Evolutionary conservation across 2,329 filamentous ascomycete species (phyloP).

Genomic region (Sporothrix brunneoviolacea): DNA sequence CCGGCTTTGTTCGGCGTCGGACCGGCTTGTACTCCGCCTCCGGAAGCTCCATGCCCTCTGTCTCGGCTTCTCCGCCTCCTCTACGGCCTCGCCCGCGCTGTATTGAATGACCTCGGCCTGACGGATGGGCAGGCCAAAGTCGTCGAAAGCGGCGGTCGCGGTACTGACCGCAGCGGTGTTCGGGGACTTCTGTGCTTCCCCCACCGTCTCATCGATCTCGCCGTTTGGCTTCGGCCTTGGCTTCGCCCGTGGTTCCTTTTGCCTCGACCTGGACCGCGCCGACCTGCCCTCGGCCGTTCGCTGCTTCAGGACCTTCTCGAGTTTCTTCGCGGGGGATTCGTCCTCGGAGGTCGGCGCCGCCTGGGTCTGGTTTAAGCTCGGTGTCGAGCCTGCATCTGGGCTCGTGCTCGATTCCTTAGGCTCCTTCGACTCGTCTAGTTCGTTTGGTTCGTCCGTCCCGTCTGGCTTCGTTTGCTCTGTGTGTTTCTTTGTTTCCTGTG

Average conservation of each 20-base stretch:
- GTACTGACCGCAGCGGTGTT: constrained; percentile 23
- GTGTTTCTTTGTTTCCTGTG: neutral
- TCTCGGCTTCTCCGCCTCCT: constrained; percentile 9
- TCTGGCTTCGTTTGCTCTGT: neutral
- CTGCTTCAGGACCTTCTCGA: constrained; percentile 10
- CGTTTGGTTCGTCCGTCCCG: neutral
- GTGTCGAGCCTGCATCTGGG: neutral
- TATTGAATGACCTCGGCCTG: constrained; percentile 32
- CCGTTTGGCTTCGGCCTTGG: neutral
- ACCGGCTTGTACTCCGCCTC: constrained; percentile 14
- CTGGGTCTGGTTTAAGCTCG: neutral
- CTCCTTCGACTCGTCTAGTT: neutral
- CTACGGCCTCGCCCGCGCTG: constrained; percentile 12
- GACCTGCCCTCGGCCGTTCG: neutral
- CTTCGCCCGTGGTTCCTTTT: neutral
- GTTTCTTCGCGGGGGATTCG: constrained; percentile 12
- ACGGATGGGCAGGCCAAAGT: constrained; percentile 63
- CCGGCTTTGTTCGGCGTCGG: constrained; percentile 10
- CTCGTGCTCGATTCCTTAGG: neutral
- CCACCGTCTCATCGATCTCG: neutral
- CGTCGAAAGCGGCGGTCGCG: constrained; percentile 44
- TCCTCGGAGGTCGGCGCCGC: neutral
- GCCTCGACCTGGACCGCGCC: neutral
- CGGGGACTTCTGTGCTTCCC: constrained; percentile 2
- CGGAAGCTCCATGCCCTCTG: constrained; percentile 13